These are phyloP conservation scores for Trichoderma erinaceum DNA, from an alignment of 495 filamentous ascomycete species.

Conservation along the genomic window DNA sequence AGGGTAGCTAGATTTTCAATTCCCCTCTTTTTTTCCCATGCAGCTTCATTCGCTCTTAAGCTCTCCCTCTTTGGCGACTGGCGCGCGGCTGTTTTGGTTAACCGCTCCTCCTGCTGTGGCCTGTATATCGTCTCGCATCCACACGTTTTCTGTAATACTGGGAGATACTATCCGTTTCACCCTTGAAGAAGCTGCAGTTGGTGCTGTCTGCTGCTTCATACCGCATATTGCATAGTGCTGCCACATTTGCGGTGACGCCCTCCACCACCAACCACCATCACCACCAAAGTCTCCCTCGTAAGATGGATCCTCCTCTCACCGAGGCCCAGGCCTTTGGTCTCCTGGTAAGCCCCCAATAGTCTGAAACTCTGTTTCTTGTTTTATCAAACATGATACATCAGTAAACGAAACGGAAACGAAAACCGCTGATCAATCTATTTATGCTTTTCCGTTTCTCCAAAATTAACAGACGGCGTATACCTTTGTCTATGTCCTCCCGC, in stretches of 20 bases:
- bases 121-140: not conserved
- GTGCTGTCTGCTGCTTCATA: not conserved
- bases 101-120: not conserved
- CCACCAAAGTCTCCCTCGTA: not conserved
- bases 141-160: not conserved
- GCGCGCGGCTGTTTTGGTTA: not conserved
- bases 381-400: too few species aligned
- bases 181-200: not conserved
- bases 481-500: slow-evolving; percentile 78
- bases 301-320: not conserved
- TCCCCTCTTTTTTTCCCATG: not conserved
- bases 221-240: not conserved
- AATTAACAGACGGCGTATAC: slow-evolving; percentile 61
- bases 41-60: not conserved
- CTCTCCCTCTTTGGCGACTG: not conserved
- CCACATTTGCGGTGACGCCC: not conserved
- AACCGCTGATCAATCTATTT: not conserved
- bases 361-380: not conserved
- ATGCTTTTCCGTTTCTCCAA: not conserved
- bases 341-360: slow-evolving; percentile 3
- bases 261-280: not conserved
- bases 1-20: not conserved
- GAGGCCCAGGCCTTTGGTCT: slow-evolving; percentile 13
- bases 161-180: not conserved
- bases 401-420: not conserved